Evolutionary conservation across 148 eudicot genomes (phyloP), one percentile per base, ranked within the genome.

Genomic region (Cornus controversa): DNA sequence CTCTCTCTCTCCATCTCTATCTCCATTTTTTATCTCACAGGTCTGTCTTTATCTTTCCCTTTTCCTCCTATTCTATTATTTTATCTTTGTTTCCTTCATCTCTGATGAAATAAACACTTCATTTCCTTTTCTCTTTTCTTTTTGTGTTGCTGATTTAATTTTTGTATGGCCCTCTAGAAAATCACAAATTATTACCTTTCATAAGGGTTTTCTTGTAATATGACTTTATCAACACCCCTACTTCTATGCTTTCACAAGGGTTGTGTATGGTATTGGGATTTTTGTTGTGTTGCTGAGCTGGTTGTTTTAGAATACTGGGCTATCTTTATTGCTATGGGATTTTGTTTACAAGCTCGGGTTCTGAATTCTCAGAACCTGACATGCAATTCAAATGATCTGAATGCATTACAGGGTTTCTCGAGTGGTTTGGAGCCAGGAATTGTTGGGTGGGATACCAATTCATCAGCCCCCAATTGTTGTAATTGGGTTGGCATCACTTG

Each of bases 401-500:
- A 9, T 69, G 86, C 75, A 23, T 60, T 80, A 0, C 27, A 25
- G 27, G 60, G 69, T 24, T 83, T 83, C 78, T 76, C 70, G 34
- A 15, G 4, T 40, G 73, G 60, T 27, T 60, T 83, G 54, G 77
- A 83, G 25, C 8, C 77, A 25, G 74, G 29, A 9, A 60, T 83
- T 18, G 29, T 36, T 40, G 82, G 80, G 1, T 83, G 86, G 86
- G 66, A 16, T 14, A 24, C 20, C 68, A 29, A 76, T 60, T 66
- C 68, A 4, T 34, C 24, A 15, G 70, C 82, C 16, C 47, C 69
- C 54, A 31, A 79, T 72, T 83, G 86, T 70, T 83, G 86, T 37
- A 73, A 73, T 27, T 83, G 86, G 82, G 42, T 26, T 15, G 86
- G 86, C 20, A 64, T 83, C 36, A 42, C 58, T 13, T 83, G 82